phyloP scores from a whole-genome alignment of 192 early-diverging fungal genomes.

The Funneliformis geosporum region DNA sequence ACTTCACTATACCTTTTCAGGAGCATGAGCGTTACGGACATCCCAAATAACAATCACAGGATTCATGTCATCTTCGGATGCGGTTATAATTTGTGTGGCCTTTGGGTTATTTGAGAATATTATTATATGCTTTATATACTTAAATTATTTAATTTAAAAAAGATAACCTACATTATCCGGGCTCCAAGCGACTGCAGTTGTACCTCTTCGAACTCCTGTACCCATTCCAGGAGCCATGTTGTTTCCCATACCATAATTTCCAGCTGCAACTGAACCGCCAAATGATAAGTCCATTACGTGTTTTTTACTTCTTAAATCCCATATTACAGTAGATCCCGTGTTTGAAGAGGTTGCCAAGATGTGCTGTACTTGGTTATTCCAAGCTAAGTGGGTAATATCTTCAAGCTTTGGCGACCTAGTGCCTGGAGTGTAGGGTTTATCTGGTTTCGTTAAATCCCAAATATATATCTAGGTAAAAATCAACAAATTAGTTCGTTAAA shows the following conservation, averaged over 20 bases:
- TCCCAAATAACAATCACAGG: conserved; percentile 94
- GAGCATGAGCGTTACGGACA: conserved; percentile 91
- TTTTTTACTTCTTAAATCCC: conserved; percentile 88
- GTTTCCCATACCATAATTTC: conserved; percentile 46
- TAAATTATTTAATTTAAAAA: background rate
- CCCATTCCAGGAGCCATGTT: conserved; percentile 43
- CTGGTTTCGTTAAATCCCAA: conserved; percentile 91
- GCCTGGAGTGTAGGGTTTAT: conserved; percentile 88
- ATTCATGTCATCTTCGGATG: conserved; percentile 88
- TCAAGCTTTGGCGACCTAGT: conserved; percentile 81
- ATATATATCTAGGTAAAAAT: conserved; percentile 69
- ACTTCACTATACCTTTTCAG: conserved; percentile 59
- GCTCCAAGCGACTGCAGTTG: conserved; percentile 89
- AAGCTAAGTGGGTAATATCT: conserved; percentile 84
- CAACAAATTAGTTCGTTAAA: background rate
- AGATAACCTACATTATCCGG: conserved; percentile 68
- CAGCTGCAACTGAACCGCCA: conserved; percentile 47
- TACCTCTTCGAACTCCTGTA: conserved; percentile 66
- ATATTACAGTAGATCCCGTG: conserved; percentile 92
- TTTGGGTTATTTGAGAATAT: conserved; percentile 34
- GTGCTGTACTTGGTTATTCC: conserved; percentile 91
- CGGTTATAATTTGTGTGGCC: conserved; percentile 92
- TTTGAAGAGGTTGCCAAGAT: conserved; percentile 91
- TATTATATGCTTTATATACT: background rate
- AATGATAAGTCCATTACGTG: conserved; percentile 81